These are phyloP conservation scores for Acanthamoeba healyi DNA, from an alignment of 208 protist genomes.

Conservation along the genomic window DNA sequence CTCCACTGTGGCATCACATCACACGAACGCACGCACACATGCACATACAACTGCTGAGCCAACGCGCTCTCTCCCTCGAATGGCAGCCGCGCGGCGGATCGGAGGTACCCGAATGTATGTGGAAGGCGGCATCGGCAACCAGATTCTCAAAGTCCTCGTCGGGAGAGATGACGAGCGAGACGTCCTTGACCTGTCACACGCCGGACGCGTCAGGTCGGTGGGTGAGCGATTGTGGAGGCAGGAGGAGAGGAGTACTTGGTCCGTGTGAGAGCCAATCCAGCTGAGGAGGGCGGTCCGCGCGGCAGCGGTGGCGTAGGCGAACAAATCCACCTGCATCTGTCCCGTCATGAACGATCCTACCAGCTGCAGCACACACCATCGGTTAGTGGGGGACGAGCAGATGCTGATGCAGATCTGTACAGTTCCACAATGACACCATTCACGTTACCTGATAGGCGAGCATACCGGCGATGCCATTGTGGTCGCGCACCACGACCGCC, in stretches of 20 bases:
- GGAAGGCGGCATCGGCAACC: conserved; percentile 23
- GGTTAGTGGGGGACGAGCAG: too few species aligned
- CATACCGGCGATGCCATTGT: conserved; percentile 56
- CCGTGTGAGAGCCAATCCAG: conserved; percentile 1
- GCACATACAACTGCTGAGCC: too few species aligned
- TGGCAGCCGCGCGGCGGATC: too few species aligned
- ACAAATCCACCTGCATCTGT: not conserved
- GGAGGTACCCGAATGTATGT: conserved; percentile 8
- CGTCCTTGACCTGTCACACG: not conserved
- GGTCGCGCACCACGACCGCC: conserved; percentile 45
- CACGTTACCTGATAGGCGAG: not conserved
- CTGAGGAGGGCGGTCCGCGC: conserved; percentile 16
- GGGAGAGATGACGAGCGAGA: not conserved
- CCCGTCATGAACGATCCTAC: conserved; percentile 40
- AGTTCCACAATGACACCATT: too few species aligned
- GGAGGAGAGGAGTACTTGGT: not conserved
- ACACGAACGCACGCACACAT: too few species aligned
- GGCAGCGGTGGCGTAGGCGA: not conserved
- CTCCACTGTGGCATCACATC: not conserved
- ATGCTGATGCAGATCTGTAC: too few species aligned
- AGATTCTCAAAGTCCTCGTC: conserved; percentile 48
- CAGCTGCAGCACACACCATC: not conserved
- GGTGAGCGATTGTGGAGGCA: not conserved
- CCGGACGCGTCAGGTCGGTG: not conserved
- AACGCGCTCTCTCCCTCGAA: too few species aligned